Evolutionary conservation across 2,329 filamentous ascomycete genomes (phyloP).

Genomic region (Trichoderma citrinoviride): DNA sequence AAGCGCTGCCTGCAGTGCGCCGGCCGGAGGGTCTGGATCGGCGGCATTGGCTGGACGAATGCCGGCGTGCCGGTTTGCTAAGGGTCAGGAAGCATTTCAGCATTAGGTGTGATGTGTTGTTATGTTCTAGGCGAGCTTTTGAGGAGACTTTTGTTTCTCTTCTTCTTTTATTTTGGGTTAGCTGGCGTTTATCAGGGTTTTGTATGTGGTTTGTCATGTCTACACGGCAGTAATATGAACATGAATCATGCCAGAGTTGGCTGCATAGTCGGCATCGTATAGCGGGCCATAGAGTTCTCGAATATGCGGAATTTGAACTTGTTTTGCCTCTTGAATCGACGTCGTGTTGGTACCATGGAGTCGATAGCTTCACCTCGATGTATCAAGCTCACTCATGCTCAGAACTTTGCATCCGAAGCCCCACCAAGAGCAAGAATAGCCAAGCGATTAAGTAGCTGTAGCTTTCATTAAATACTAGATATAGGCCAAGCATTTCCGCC

Average conservation of each 20-base stretch:
- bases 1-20: slow-evolving; percentile 54
- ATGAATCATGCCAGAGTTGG: neutral
- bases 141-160: neutral
- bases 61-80: slow-evolving; percentile 28
- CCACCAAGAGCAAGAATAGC: neutral
- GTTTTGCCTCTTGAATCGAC: neutral
- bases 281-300: neutral
- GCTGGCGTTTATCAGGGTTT: slow-evolving; percentile 6
- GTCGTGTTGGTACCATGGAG: neutral
- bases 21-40: slow-evolving; percentile 33
- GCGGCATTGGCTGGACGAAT: slow-evolving; percentile 25
- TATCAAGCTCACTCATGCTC: neutral
- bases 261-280: slow-evolving; percentile 6
- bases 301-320: neutral
- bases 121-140: neutral
- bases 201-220: neutral
- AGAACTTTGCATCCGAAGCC: neutral
- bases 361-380: neutral
- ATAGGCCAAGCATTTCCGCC: slow-evolving; percentile 5
- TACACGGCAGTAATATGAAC: neutral
- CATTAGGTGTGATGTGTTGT: too few species aligned
- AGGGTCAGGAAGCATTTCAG: slow-evolving; percentile 1
- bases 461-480: slow-evolving; percentile 7
- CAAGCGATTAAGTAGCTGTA: neutral
- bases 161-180: neutral